Evolutionary conservation across 441 rosid genomes (phyloP).

Genomic region (Erodium trifolium): DNA sequence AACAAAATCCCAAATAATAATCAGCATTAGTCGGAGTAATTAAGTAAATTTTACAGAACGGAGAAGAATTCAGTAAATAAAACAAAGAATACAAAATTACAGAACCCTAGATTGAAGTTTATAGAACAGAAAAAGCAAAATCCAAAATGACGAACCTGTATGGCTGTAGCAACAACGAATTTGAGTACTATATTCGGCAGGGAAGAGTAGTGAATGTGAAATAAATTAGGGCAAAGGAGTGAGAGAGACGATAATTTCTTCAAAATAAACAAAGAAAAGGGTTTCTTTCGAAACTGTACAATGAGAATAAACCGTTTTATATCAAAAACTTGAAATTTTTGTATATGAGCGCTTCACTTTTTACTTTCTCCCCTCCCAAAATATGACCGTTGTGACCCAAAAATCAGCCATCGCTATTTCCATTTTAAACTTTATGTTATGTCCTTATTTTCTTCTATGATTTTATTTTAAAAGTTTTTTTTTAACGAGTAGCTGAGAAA

Average conservation of each 20-base stretch:
- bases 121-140: not conserved
- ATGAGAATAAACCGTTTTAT: not conserved
- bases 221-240: not conserved
- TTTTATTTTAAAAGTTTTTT: too few species aligned
- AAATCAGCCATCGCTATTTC: not conserved
- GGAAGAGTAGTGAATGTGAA: not conserved
- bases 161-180: not conserved
- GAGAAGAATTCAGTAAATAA: not conserved
- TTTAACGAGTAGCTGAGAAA: too few species aligned
- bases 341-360: not conserved
- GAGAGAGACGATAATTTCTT: not conserved
- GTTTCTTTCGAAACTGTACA: not conserved
- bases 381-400: not conserved
- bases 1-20: not conserved
- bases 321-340: not conserved
- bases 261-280: not conserved
- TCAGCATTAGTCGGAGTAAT: not conserved
- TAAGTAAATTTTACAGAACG: not conserved
- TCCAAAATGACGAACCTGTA: not conserved
- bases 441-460: too few species aligned
- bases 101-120: not conserved
- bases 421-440: not conserved
- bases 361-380: constrained; percentile 2
- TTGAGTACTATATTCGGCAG: not conserved
- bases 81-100: not conserved